phyloP scores from a whole-genome alignment of 176 grass and related monocot genomes.

The Triticum monococcum region DNA sequence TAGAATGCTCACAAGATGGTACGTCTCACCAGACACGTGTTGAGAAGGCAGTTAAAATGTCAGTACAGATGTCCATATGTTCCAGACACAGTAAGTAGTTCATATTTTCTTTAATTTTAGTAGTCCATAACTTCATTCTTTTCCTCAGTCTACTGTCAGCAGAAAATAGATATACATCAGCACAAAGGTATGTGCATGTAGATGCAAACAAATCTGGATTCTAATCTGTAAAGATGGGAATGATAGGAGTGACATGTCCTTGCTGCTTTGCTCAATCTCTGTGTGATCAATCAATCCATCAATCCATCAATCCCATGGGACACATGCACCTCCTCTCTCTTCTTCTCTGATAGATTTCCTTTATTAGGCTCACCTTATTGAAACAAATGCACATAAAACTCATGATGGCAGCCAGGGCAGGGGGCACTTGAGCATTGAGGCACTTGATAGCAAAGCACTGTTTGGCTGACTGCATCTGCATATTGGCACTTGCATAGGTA shows the following conservation, averaged over 20 bases:
- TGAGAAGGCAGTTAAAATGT: constrained; percentile 39
- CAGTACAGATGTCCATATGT: background rate
- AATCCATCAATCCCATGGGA: constrained; percentile 30
- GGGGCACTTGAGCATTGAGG: constrained; percentile 1
- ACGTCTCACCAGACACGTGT: background rate
- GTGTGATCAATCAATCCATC: constrained; percentile 25
- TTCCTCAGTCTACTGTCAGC: background rate
- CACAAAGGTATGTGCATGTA: background rate
- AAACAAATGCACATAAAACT: constrained; percentile 1
- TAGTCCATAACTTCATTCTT: background rate
- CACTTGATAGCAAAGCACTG: constrained; percentile 1
- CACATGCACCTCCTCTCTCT: background rate
- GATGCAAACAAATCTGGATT: constrained; percentile 37
- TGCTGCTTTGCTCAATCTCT: constrained; percentile 1
- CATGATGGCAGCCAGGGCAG: constrained; percentile 32
- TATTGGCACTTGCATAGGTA: constrained; percentile 1
- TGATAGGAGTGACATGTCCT: constrained; percentile 16
- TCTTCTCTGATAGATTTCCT: constrained; percentile 23
- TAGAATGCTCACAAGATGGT: constrained; percentile 9
- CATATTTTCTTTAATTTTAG: background rate
- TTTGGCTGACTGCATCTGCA: constrained; percentile 18
- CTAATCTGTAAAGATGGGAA: constrained; percentile 6
- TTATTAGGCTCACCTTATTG: constrained; percentile 27
- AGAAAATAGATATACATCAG: background rate
- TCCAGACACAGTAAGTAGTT: too few relatives aligned